Base-by-base conservation (phyloP, 352 stramenopile genomes). In the Globisporangium rhizosaccharum region DNA sequence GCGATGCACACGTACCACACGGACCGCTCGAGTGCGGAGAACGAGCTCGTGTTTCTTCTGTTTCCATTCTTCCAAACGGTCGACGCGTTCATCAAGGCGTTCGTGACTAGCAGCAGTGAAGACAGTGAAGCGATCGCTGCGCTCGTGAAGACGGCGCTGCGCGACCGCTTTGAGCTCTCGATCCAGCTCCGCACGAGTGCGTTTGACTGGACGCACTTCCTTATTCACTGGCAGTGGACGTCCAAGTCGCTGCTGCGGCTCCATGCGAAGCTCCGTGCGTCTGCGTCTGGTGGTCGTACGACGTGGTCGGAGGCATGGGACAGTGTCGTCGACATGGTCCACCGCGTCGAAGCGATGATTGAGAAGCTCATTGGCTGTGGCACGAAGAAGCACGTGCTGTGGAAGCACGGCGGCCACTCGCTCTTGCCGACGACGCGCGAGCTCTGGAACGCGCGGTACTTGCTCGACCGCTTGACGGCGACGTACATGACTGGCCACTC, bases 361-460 rank as follows among this genome's bases (percentile, higher is more conserved):
- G 68, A 81, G 28, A 78, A 77, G 48, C 62, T 82, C 11, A 89
- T 95, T 20, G 85, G 85, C 2, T 87, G 81, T 28, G 56, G 65
- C 2, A 66, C 76, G 3, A 72, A 72, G 50, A 94, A 92, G 57
- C 80, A 96, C 59, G 79, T 87, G 20, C 69, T 99, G 15, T 98
- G 94, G 92, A 98, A 98, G 62, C 87, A 81, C 53, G 92, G 92
- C 53, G 90, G 91, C 1, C 89, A 97, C 50, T 78, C 79, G 7
- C 61, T 92, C 18, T 62, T 92, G n/a, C 83, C 81, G 46, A 85
- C 74, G 26, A 89, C 50, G 57, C 54, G 51, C 18, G 63, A 85
- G 1, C 64, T 92, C 11, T 92, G 83, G 83, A 82, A 86, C 45
- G 81, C 83, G 25, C 76, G 83, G n/a, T 76, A 78, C 52, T 47